Evolutionary conservation across 176 grass and related monocot genomes (phyloP), one percentile per base, ranked within the genome.

Genomic region (Paspalum notatum): DNA sequence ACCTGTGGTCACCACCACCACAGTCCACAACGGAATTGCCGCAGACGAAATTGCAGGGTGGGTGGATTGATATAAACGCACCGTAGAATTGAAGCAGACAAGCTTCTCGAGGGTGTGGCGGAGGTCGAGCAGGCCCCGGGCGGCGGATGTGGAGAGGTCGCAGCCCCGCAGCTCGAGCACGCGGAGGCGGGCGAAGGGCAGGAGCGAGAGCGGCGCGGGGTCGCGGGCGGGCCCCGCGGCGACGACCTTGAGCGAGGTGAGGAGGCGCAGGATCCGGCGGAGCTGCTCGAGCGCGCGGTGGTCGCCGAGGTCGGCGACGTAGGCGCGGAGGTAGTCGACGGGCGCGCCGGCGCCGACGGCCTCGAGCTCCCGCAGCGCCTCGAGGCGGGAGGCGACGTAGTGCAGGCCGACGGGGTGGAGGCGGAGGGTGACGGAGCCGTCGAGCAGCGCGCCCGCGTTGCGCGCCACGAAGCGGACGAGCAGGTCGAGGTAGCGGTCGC

Each of bases 301-400:
- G 84, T 99, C 97, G 11, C 93, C 97, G 66, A 95, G 86, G 81
- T 96, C 97, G 60, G 93, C 89, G 47, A 96, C 97, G 72, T 99
- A 99, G 72, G 90, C 91, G 74, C 93, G 90, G 71, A 99, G 96
- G 86, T 99, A 99, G 82, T 99, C 92, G 75, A 98, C 95, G 4
- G 92, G 95, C 60, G 95, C 92, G 8, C 89, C 81, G n/a, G 95
- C 90, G 66, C 93, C 83, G 22, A 98, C 90, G n/a, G 83, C 91
- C 86, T 98, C 95, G 44, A 95, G 86, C 88, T 98, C 95, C 53
- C 81, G 83, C 60, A 98, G 90, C 88, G 92, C 85, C 66, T 94
- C 92, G 74, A 98, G 92, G 52, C 96, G 96, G 68, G 96, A 89
- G 58, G 93, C 84, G 48, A 98, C 92, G 84, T 98, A 98, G 90